Percentiles rank a stretch among this genome's conserved stretches.
Evolutionary conservation across 108 stramenopile genomes (phyloP).

Genomic region (Fragilariopsis cylindrus): DNA sequence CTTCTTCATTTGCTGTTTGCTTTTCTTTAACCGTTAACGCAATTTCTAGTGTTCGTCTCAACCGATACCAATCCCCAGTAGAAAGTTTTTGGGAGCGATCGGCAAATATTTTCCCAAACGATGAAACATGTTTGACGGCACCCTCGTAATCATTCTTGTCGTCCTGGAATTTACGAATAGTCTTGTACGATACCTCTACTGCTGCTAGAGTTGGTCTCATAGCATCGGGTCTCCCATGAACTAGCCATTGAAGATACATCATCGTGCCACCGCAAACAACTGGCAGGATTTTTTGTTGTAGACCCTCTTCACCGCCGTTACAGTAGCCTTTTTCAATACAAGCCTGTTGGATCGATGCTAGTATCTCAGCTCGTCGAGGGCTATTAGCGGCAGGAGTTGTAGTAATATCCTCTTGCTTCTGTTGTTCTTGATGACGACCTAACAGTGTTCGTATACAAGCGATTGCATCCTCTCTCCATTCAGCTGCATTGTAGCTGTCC

Average conservation of each 20-base stretch:
- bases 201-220: conserved; percentile 70
- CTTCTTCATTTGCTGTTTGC: not conserved
- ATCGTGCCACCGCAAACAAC: conserved; percentile 87
- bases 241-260: conserved; percentile 97
- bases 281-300: conserved; percentile 46
- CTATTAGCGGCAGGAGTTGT: conserved; percentile 7
- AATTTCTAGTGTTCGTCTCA: conserved; percentile 88
- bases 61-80: conserved; percentile 92
- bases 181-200: conserved; percentile 42
- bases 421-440: not conserved
- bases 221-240: conserved; percentile 93
- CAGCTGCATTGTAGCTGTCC: conserved; percentile 84
- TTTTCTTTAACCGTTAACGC: conserved; percentile 59
- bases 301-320: not conserved
- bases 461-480: conserved; percentile 82
- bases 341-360: conserved; percentile 14
- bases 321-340: conserved; percentile 19
- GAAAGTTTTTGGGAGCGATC: conserved; percentile 59
- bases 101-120: conserved; percentile 52
- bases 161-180: conserved; percentile 44
- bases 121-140: conserved; percentile 62
- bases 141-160: conserved; percentile 73
- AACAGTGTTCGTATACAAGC: conserved; percentile 55
- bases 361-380: conserved; percentile 14
- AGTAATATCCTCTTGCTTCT: conserved; percentile 12